Conservation (phyloP, 1,284 basidiomycete genomes). For the Porogramme epimiltina region DNA sequence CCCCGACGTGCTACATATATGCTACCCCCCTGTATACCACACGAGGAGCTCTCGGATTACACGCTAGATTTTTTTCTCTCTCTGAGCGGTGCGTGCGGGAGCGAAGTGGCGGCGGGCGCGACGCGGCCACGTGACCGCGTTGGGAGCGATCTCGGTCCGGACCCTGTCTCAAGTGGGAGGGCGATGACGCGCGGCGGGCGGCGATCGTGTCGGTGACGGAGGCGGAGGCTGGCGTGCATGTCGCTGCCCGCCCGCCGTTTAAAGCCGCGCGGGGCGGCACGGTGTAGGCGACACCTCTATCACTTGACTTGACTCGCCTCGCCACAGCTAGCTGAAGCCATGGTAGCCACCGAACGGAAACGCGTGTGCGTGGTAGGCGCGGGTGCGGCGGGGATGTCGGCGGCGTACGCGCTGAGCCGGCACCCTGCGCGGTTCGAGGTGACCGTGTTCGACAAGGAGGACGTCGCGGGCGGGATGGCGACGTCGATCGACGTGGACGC, state of each 20-base stretch:
- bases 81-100: background rate
- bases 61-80: no score
- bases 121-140: conserved; percentile 20
- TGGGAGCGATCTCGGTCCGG: background rate
- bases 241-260: background rate
- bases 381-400: conserved; percentile 55
- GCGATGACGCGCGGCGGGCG: background rate
- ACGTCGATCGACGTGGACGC: conserved; percentile 56
- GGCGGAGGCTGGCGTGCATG: conserved; percentile 4
- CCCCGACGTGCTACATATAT: no score
- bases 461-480: conserved; percentile 60
- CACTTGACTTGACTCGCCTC: background rate
- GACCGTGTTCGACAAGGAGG: conserved; percentile 54
- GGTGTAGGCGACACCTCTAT: background rate
- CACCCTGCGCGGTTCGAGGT: conserved; percentile 60
- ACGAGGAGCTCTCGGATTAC: no score
- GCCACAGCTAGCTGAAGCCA: conserved; percentile 1
- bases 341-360: conserved; percentile 26
- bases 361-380: conserved; percentile 52
- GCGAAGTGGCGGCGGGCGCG: background rate
- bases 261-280: background rate
- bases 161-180: background rate
- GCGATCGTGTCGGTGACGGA: conserved; percentile 4
- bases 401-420: conserved; percentile 54
- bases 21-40: no score